Base-by-base conservation (phyloP, 352 stramenopile species). In the Lagenidium giganteum region DNA sequence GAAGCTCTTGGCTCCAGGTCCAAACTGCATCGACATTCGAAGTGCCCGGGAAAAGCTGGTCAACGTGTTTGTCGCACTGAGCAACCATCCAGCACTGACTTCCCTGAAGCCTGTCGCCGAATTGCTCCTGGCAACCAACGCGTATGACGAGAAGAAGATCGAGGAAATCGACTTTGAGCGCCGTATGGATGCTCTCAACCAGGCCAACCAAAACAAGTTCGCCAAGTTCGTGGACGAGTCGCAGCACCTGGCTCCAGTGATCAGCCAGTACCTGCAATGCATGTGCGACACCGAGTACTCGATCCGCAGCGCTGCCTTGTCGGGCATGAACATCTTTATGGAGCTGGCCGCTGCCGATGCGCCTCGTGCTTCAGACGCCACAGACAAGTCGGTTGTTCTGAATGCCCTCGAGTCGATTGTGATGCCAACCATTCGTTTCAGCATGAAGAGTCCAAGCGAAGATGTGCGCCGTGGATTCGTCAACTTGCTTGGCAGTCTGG, bases 211-310 rank as follows among this genome's bases (percentile, higher is more conserved):
- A 12, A 54, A 61, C 11, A 54, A 64, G 9, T 97, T 94, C 51
- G 56, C 51, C 7, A 75, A 60, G 0, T 84, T 89, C 38, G 60
- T 52, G 4, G 30, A 71, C n/a, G 65, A 87, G 26, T 64, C 79
- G 20, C 60, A 75, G 37, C 56, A 83, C 29, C 64, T 96, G 21
- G 84, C 79, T n/a, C 81, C 83, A 1, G 47, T 95, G 13, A 46
- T 87, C 6, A 79, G 68, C 9, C 81, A 95, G 55, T 88, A 78
- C 51, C 45, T 93, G 33, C 72, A 87, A 28, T 86, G 57, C 20
- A 92, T 93, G 78, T 79, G 92, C 54, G 81, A 93, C 32, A 45
- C 43, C 16, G 83, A 95, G 34, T 95, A 85, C 57, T 83, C 80
- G n/a, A 70, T 95, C 26, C 83, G 83, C 16, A 92, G 77, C 21